These are phyloP conservation scores for Cubamyces sp. DNA, from an alignment of 768 basidiomycete species.

Conservation along the genomic window DNA sequence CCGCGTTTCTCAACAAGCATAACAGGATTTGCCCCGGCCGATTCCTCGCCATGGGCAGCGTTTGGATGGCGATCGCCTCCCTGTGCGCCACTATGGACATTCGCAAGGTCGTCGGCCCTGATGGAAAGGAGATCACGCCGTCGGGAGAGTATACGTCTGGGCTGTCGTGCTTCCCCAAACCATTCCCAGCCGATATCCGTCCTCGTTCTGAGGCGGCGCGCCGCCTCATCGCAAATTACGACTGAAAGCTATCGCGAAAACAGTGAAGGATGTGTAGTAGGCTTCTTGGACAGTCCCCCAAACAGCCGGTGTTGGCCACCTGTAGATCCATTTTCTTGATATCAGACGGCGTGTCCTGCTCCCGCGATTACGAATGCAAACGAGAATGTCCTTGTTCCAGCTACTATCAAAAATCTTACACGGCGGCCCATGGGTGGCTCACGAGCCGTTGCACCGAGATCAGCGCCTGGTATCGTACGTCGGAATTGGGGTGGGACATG, in stretches of 20 bases:
- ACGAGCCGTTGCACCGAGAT: constrained; percentile 90
- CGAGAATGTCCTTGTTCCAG: constrained; percentile 10
- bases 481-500: constrained; percentile 85
- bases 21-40: constrained; percentile 56
- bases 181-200: constrained; percentile 16
- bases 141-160: constrained; percentile 44
- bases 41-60: constrained; percentile 50
- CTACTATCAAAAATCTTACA: constrained; percentile 33
- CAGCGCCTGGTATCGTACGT: constrained; percentile 92
- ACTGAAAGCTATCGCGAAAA: neutral
- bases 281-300: no score
- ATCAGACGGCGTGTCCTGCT: no score
- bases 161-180: constrained; percentile 46
- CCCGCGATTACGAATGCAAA: neutral
- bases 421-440: constrained; percentile 82
- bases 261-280: no score
- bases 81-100: constrained; percentile 52
- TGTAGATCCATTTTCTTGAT: no score
- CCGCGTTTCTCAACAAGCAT: neutral
- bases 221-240: constrained; percentile 5
- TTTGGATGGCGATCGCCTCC: constrained; percentile 50
- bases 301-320: no score
- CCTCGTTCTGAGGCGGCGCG: constrained; percentile 18
- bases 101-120: constrained; percentile 43
- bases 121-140: constrained; percentile 45